phyloP scores from a whole-genome alignment of 1,284 basidiomycete genomes.

The Pterulicium gracile region DNA sequence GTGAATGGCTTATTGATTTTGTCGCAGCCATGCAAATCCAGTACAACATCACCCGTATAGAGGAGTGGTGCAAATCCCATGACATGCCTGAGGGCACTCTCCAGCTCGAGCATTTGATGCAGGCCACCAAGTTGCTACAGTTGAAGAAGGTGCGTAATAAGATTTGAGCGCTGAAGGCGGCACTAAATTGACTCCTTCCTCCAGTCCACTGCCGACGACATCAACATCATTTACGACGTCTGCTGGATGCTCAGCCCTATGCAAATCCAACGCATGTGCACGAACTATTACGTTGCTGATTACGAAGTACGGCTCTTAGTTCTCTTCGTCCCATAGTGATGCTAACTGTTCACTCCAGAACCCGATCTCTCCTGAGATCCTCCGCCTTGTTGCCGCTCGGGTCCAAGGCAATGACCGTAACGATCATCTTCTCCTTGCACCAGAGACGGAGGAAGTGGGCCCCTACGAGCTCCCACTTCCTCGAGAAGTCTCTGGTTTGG shows the following conservation, averaged over 20 bases:
- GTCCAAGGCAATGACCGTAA: slow-evolving; percentile 92
- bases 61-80: slow-evolving; percentile 96
- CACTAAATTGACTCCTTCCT: slow-evolving; percentile 9
- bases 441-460: slow-evolving; percentile 92
- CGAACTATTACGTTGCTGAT: slow-evolving; percentile 97
- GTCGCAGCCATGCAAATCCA: slow-evolving; percentile 93
- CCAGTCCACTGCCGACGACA: slow-evolving; percentile 84
- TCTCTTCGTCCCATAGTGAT: slow-evolving; percentile 8
- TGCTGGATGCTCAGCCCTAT: slow-evolving; percentile 99
- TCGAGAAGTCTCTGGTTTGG: slow-evolving; percentile 78
- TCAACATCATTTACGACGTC: slow-evolving; percentile 98
- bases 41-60: slow-evolving; percentile 97
- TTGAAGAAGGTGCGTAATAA: slow-evolving; percentile 78
- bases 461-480: slow-evolving; percentile 84
- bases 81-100: slow-evolving; percentile 99
- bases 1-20: neutral
- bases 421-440: slow-evolving; percentile 88
- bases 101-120: slow-evolving; percentile 98
- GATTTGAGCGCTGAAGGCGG: too few species aligned
- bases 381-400: slow-evolving; percentile 90
- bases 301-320: slow-evolving; percentile 61
- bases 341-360: slow-evolving; percentile 38
- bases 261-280: slow-evolving; percentile 98
- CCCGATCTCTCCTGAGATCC: slow-evolving; percentile 92
- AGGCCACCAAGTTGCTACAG: slow-evolving; percentile 96